Percentiles rank a stretch among this genome's conserved stretches.
Conservation (phyloP, 164 flowering plant species). For the Vitis riparia region DNA sequence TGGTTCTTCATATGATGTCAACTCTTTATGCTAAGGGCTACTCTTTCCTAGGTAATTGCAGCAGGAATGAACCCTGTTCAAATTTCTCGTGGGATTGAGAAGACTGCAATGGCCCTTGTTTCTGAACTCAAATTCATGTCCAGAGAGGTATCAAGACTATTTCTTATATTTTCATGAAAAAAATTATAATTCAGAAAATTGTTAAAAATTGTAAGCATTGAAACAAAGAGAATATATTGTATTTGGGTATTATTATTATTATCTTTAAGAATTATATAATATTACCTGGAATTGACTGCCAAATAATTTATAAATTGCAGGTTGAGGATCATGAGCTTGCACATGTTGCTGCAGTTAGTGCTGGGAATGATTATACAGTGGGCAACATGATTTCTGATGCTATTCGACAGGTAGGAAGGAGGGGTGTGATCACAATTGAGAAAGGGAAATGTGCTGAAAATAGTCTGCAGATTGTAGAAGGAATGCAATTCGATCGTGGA, state of each 20-base stretch:
- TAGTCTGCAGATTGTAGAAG: slow-evolving; percentile 68
- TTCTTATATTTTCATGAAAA: background rate
- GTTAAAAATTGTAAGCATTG: background rate
- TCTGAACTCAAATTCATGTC: slow-evolving; percentile 80
- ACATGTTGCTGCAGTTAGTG: slow-evolving; percentile 90
- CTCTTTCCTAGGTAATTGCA: slow-evolving; percentile 54
- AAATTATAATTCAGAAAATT: background rate
- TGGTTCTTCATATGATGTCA: background rate
- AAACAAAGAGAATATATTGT: background rate
- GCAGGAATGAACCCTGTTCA: slow-evolving; percentile 85
- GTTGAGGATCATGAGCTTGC: slow-evolving; percentile 84
- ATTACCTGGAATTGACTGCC: background rate
- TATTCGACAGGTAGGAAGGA: slow-evolving; percentile 64
- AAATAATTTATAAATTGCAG: slow-evolving; percentile 35
- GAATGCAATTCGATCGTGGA: slow-evolving; percentile 95
- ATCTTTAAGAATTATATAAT: background rate
- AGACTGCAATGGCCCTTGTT: slow-evolving; percentile 77
- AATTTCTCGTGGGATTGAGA: slow-evolving; percentile 79
- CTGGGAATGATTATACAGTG: slow-evolving; percentile 79
- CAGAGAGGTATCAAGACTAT: slow-evolving; percentile 52
- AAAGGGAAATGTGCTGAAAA: slow-evolving; percentile 63
- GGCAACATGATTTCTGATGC: slow-evolving; percentile 90
- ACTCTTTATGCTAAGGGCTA: slow-evolving; percentile 1
- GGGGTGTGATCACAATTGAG: slow-evolving; percentile 72
- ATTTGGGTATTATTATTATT: background rate